phyloP scores from a whole-genome alignment of 169 alveolate genomes.

The Plasmodium yoelii region DNA sequence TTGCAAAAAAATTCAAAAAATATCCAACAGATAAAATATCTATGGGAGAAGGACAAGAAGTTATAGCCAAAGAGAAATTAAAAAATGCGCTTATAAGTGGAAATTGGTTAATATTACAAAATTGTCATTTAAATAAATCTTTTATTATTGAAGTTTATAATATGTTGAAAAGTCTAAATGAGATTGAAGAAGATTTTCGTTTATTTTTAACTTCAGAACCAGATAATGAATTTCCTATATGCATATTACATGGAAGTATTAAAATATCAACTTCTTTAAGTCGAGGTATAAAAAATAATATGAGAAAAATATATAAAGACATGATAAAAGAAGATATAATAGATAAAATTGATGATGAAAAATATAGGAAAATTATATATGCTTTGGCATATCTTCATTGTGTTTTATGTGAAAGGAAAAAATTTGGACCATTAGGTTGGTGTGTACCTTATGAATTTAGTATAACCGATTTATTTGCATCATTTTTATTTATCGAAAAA shows the following conservation, averaged over 20 bases:
- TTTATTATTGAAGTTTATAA: constrained; percentile 93
- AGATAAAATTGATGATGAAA: constrained; percentile 94
- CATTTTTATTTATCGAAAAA: constrained; percentile 93
- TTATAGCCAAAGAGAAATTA: constrained; percentile 91
- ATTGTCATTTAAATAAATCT: constrained; percentile 95
- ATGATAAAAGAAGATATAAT: constrained; percentile 92
- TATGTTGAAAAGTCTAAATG: constrained; percentile 86
- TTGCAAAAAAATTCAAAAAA: constrained; percentile 94
- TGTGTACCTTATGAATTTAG: constrained; percentile 98
- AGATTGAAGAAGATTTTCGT: constrained; percentile 93
- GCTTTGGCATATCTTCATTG: constrained; percentile 96
- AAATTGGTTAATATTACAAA: constrained; percentile 96
- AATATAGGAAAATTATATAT: constrained; percentile 94
- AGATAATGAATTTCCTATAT: constrained; percentile 95
- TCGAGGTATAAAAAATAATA: constrained; percentile 96
- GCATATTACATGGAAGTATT: constrained; percentile 95
- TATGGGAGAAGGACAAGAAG: constrained; percentile 98
- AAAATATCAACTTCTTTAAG: constrained; percentile 97
- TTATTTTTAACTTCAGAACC: constrained; percentile 95
- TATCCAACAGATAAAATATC: constrained; percentile 94
- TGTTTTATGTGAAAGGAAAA: constrained; percentile 95
- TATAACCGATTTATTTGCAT: constrained; percentile 96
- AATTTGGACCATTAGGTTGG: constrained; percentile 97
- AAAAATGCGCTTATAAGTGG: constrained; percentile 93
- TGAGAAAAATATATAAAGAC: constrained; percentile 94